Base-by-base conservation (phyloP, 2,329 filamentous ascomycete genomes). In the Paraphoma sp. region DNA sequence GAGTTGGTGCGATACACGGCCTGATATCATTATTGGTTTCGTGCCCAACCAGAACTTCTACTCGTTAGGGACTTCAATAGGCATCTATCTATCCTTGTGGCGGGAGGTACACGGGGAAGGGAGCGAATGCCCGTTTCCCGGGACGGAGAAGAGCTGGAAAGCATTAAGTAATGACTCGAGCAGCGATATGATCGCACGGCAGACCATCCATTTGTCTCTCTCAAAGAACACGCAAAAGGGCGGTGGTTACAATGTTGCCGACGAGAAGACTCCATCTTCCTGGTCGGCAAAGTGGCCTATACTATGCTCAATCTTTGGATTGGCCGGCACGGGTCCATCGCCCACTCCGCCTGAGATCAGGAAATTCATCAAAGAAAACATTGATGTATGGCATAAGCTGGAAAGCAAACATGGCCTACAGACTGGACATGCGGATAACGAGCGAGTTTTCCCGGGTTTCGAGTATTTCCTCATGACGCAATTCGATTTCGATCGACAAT, bases 261-360 rank as follows among this genome's bases (percentile, higher is more conserved):
- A 81, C 29, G 75, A 77, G 47, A 75, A 70, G 44, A 65, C 67
- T 6, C 59, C 68, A 0, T 73, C 73, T 0, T 62, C 71, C 57
- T 82, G 80, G 80, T 72, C 71, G 8, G 50, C 63, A 8, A 80
- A 80, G 58, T 83, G 80, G 80, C 79, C 80, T 1, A 64, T 78
- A 3, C 69, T 82, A 28, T 80, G 79, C 63, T 69, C 73, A 2
- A 79, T 80, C 52, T 82, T 82, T 63, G 76, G 76, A 0, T 70
- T 82, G 36, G 77, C 76, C 48, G 79, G 80, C 1, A 74, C 73
- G 6, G 66, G 63, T 0, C 70, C 71, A 0, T 23, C 46, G 0
- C 6, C 47, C 0, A 57, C 63, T 45, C 56, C 67, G 1, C 63
- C 62, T 0, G 60, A 73, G 40, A 69, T 74, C n/a, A 54, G 66